Evolutionary conservation across 2,329 filamentous ascomycete species (phyloP).

Genomic region (Dactylella cylindrospora): DNA sequence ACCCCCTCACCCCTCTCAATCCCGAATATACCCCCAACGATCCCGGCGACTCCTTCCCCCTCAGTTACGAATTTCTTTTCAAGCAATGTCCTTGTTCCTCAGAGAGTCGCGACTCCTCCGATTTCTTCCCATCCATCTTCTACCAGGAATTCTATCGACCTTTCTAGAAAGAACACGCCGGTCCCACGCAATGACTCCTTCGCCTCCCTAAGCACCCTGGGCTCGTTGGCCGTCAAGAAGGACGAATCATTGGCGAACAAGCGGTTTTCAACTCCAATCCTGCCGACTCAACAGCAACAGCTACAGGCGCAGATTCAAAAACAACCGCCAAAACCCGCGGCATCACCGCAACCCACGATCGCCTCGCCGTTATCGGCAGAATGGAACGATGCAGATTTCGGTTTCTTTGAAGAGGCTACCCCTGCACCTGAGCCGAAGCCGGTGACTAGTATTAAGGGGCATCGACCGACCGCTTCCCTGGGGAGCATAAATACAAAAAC

Average conservation of each 20-base stretch:
- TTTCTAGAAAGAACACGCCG: background rate
- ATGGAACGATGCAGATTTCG: constrained; percentile 37
- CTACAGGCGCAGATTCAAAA: no score
- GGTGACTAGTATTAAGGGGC: constrained; percentile 7
- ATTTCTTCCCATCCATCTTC: constrained; percentile 11
- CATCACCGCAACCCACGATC: constrained; percentile 16
- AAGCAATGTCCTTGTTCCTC: constrained; percentile 20
- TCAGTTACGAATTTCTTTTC: constrained; percentile 26
- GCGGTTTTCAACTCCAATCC: constrained; percentile 15
- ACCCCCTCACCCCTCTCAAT: constrained; percentile 34
- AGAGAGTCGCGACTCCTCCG: constrained; percentile 16
- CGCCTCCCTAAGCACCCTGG: no score
- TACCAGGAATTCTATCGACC: constrained; percentile 3
- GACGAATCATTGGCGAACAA: constrained; percentile 12
- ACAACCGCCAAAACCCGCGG: constrained; percentile 1
- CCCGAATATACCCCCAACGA: constrained; percentile 16
- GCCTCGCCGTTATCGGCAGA: constrained; percentile 23
- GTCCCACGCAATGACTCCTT: constrained; percentile 9
- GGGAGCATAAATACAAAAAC: constrained; percentile 11
- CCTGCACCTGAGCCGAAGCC: constrained; percentile 3
- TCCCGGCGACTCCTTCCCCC: constrained; percentile 35
- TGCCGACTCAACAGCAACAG: constrained; percentile 18
- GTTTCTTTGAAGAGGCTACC: constrained; percentile 30
- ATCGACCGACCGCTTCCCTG: constrained; percentile 21
- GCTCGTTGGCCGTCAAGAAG: constrained; percentile 10